Conservation (phyloP, 805 yeast genomes). For the Saccharomycopsis sp. region DNA sequence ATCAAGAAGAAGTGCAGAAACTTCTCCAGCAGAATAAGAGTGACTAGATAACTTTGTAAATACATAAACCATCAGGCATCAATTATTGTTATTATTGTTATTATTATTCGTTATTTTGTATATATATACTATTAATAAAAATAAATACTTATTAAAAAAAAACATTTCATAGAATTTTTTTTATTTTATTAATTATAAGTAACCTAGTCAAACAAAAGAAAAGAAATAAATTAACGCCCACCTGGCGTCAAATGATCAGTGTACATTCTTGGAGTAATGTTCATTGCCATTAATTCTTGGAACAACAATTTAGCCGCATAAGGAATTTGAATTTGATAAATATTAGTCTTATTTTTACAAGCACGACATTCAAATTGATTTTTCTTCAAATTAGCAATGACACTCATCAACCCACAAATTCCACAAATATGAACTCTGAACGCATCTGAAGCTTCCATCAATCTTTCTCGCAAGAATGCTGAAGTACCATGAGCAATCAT, state of each 20-base stretch:
- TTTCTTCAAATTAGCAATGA: slow-evolving; percentile 94
- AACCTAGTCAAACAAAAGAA: slow-evolving; percentile 7
- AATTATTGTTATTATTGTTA: not conserved
- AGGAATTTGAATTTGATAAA: slow-evolving; percentile 95
- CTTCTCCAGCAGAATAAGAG: slow-evolving; percentile 24
- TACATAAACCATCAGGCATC: no score
- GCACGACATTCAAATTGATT: slow-evolving; percentile 98
- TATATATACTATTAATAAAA: slow-evolving; percentile 20
- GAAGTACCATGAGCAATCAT: slow-evolving; percentile 99
- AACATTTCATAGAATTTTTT: slow-evolving; percentile 22
- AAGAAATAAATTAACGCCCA: not conserved
- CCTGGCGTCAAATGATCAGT: slow-evolving; percentile 62
- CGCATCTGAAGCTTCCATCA: slow-evolving; percentile 99
- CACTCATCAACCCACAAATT: slow-evolving; percentile 96
- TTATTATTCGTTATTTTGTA: not conserved
- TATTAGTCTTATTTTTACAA: slow-evolving; percentile 96
- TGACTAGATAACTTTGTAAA: not conserved
- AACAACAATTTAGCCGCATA: slow-evolving; percentile 96
- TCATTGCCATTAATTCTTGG: slow-evolving; percentile 99
- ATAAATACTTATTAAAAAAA: slow-evolving; percentile 10
- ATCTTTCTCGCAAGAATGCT: slow-evolving; percentile 91
- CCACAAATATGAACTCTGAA: slow-evolving; percentile 98
- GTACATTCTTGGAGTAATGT: slow-evolving; percentile 92
- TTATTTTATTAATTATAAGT: slow-evolving; percentile 1
- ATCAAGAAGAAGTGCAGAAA: slow-evolving; percentile 32